Evolutionary conservation across 2,329 filamentous ascomycete species (phyloP), one percentile per base, ranked within the genome.

Genomic region (Ceratocystis colombiana): DNA sequence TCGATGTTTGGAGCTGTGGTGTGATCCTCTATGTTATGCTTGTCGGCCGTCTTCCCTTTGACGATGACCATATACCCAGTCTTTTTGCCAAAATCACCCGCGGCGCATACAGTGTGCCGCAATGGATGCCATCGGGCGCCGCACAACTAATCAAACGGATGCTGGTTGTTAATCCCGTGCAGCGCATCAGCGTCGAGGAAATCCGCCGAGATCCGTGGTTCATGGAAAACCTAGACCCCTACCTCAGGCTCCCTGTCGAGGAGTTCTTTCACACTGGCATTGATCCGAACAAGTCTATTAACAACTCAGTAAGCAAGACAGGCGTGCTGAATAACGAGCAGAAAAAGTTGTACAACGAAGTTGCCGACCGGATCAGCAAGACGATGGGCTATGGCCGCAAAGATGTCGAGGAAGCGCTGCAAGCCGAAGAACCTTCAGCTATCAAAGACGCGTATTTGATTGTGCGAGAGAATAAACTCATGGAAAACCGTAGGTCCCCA

Each of bases 371-470:
- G 79, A 88, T 99, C 64, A 94, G 93, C 72, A 94, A 93, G 77
- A 96, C 91, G 0, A 97, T 99, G 92, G 94, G 94, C 68, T 99
- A 99, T 74, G 91, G 88, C 45, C 93, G 90, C 74, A 88, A 88
- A 69, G 94, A 99, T 78, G 93, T 99, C 64, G 89, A 96, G 73
- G 94, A 97, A 75, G 93, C 94, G 25, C 79, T 99, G 69, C 88
- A 88, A 72, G 91, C 90, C 66, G 86, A 94, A 64, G 94, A 99
- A 74, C 94, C 94, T 12, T 97, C 92, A 67, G 92, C 94, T 10
- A 96, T 99, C 80, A 99, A 99, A 77, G 94, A 99, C 76, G 94
- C 94, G 1, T 99, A 97, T 77, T 87, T 96, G 77, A 99, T 99
- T 74, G 90, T 99, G 30, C 86, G 93, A 64, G 94, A 99, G 76